Evolutionary conservation across 1,284 basidiomycete genomes (phyloP).

Genomic region (Ganoderma sinense): DNA sequence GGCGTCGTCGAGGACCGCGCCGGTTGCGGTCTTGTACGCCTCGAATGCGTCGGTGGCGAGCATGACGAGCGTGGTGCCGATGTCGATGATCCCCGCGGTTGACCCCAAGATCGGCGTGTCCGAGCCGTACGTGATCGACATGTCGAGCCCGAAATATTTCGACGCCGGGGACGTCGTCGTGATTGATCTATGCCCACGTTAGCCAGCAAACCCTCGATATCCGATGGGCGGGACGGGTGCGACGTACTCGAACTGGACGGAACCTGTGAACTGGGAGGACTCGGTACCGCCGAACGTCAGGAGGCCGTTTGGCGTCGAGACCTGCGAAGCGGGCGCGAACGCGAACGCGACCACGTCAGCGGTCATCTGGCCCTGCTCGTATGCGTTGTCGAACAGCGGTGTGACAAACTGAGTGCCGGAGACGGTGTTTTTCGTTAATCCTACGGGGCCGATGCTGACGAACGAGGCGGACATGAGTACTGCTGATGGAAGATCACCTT

Average conservation of each 20-base stretch:
- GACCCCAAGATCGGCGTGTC: conserved; percentile 25
- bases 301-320: conserved; percentile 28
- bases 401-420: conserved; percentile 5
- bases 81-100: conserved; percentile 38
- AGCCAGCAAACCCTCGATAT: background rate
- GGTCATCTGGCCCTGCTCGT: conserved; percentile 34
- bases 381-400: conserved; percentile 54
- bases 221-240: conserved; percentile 23
- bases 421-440: conserved; percentile 45
- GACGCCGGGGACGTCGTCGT: conserved; percentile 46
- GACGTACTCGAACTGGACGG: conserved; percentile 53
- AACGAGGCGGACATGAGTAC: background rate
- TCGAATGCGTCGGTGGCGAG: conserved; percentile 38
- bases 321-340: conserved; percentile 12
- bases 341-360: conserved; percentile 6
- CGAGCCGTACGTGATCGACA: conserved; percentile 33
- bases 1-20: conserved; percentile 25
- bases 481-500: background rate
- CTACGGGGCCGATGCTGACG: conserved; percentile 49
- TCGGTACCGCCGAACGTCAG: conserved; percentile 55
- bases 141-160: conserved; percentile 35
- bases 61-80: conserved; percentile 44
- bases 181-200: conserved; percentile 28
- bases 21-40: conserved; percentile 32
- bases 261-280: conserved; percentile 53